Base-by-base conservation (phyloP, 2,329 filamentous ascomycete genomes). In the Arthroderma uncinatum region DNA sequence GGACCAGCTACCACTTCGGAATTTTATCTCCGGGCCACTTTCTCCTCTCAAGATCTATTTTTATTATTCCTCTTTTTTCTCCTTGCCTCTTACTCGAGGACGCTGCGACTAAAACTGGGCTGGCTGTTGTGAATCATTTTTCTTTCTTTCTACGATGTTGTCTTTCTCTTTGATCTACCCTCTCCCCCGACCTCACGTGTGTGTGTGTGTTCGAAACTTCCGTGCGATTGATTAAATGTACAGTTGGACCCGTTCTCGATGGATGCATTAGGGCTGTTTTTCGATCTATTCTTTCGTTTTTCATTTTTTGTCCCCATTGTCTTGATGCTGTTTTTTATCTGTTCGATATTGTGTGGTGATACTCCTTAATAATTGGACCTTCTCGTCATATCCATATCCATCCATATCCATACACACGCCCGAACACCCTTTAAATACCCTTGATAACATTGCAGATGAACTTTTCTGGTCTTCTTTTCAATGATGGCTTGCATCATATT, bases 331-430 rank as follows among this genome's bases (percentile, higher is more conserved):
- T n/a, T 44, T 14, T 48, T 48, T 48, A 14, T 5, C 12, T 48
- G 25, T 48, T 48, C 25, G 23, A 30, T 48, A 48, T n/a, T 48
- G 23, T 48, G 12, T 48, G 44, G 44, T 48, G 21, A 48, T 48
- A 48, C 42, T 48, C 42, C 21, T 48, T 25, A 48, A 48, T 48
- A 48, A 48, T 48, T 48, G 44, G 44, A 48, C 25, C 44, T 48
- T 48, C 12, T 28, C 44, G 44, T 28, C 44, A 7, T 48, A 21
- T 25, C 40, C 16, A 21, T 10, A 2, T 4, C 40, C 7, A 47
- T 2, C 16, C 21, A 47, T 16, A 48, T 48, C 21, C 21, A 23
- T 48, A 30, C 44, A 12, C 44, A 28, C 10, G 2, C 44, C 44
- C 12, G 25, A n/a, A 10, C 14, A 12, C 10, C 21, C 10, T 14